Base-by-base conservation (phyloP, 352 stramenopile species). In the Phytophthora pini region DNA sequence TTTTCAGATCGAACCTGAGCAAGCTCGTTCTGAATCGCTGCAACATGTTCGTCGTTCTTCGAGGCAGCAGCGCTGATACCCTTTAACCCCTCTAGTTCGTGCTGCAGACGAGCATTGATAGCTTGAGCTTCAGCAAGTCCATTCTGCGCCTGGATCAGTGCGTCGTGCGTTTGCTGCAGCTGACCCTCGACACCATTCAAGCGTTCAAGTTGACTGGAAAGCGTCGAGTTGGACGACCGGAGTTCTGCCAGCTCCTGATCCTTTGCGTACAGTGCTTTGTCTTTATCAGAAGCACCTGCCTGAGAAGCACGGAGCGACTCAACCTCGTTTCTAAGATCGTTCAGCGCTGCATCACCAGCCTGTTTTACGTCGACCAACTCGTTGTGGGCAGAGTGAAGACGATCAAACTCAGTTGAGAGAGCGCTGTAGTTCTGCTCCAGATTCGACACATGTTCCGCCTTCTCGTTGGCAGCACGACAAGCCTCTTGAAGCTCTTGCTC, bases 401-500 rank as follows among this genome's bases (percentile, higher is more conserved):
- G 74, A 24, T 82, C 74, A 56, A 75, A 79, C 53, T 82, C 74
- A 39, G 56, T 73, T 2, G 64, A 77, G 31, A 80, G 64, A n/a
- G 68, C 72, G n/a, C 47, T 65, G 34, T 80, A 72, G 39, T 79
- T 84, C 2, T 78, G 65, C 41, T 79, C 74, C 9, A 82, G 43
- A 46, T 80, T 74, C 12, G 64, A 71, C 44, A 76, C 56, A 27
- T 73, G 46, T 32, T 80, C 71, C 13, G 65, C 54, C 43, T 74
- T 70, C 12, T 76, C 71, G 41, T 78, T 70, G 13, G 56, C 47
- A 53, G 59, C 61, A 40, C 71, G 69, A 9, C 51, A 66, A 29
- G 76, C 52, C n/a, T 81, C 68, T 40, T 82, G 59, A 15, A 89
- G 58, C 56, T 85, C 66, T 48, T 73, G 70, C 24, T 87, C 69